Conservation (phyloP, 768 basidiomycete genomes). For the Calocybe cyanea region DNA sequence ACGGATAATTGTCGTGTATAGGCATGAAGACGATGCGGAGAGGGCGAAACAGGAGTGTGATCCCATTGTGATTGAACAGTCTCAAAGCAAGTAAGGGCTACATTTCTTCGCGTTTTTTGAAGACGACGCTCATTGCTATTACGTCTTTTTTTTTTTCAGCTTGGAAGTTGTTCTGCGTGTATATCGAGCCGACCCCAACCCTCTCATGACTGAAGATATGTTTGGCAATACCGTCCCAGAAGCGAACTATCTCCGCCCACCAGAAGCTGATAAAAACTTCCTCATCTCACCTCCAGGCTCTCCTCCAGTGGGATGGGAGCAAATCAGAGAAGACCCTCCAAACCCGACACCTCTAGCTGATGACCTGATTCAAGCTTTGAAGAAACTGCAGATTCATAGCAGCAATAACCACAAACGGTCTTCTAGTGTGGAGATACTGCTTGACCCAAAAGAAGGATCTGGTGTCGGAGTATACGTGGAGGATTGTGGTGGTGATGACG, state of each 20-base stretch:
- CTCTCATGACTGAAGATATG: conserved; percentile 38
- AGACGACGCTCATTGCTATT: not conserved
- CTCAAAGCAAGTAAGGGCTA: conserved; percentile 44
- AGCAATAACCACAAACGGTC: too few relatives aligned
- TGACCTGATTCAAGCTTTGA: conserved; percentile 80
- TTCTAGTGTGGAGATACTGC: conserved; percentile 49
- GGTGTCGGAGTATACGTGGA: conserved; percentile 81
- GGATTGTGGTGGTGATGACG: conserved; percentile 50
- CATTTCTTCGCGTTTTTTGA: conserved; percentile 5
- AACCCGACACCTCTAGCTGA: conserved; percentile 80
- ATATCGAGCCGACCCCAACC: conserved; percentile 71
- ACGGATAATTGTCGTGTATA: conserved; percentile 80
- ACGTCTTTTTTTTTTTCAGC: conserved; percentile 28
- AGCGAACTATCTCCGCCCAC: conserved; percentile 68
- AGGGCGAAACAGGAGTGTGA: conserved; percentile 64
- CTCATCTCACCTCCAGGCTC: conserved; percentile 97
- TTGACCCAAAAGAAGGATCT: conserved; percentile 64
- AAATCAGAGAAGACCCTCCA: conserved; percentile 84
- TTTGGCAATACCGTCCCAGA: conserved; percentile 29
- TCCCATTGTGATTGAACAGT: conserved; percentile 55
- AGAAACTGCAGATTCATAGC: conserved; percentile 59
- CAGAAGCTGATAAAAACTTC: conserved; percentile 86
- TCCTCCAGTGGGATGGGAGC: conserved; percentile 97
- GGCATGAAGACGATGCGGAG: conserved; percentile 58
- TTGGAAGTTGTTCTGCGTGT: conserved; percentile 54